Conservation (phyloP, 2,329 filamentous ascomycete species). For the Aspergillus sp. region DNA sequence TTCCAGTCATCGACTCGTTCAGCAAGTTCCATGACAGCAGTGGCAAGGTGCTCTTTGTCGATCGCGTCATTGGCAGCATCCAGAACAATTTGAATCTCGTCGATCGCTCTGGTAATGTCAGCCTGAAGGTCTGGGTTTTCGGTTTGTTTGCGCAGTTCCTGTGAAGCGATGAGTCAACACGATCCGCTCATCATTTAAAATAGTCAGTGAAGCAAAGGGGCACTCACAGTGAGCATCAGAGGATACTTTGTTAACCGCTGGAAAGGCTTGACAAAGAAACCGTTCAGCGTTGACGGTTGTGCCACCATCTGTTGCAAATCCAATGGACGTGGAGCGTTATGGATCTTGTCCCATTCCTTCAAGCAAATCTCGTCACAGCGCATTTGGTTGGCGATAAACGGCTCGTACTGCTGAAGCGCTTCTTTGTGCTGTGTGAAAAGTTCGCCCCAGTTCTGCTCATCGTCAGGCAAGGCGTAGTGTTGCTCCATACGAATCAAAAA, state of each 20-base stretch:
- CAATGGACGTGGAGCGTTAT: slow-evolving; percentile 59
- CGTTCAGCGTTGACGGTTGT: slow-evolving; percentile 79
- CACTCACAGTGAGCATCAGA: slow-evolving; percentile 68
- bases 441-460: slow-evolving; percentile 87
- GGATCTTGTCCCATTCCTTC: slow-evolving; percentile 80
- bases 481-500: slow-evolving; percentile 96
- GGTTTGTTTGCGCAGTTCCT: slow-evolving; percentile 83
- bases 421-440: slow-evolving; percentile 81
- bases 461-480: slow-evolving; percentile 73
- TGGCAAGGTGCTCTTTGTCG: slow-evolving; percentile 74
- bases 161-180: slow-evolving; percentile 5
- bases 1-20: slow-evolving; percentile 94
- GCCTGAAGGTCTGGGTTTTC: slow-evolving; percentile 62
- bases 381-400: slow-evolving; percentile 93
- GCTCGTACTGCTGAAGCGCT: slow-evolving; percentile 86
- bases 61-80: slow-evolving; percentile 85
- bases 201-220: background rate
- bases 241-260: slow-evolving; percentile 94
- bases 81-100: slow-evolving; percentile 73
- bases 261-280: slow-evolving; percentile 93
- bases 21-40: slow-evolving; percentile 76
- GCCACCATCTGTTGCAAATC: slow-evolving; percentile 67
- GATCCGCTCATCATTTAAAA: background rate
- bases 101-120: slow-evolving; percentile 70
- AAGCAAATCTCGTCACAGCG: slow-evolving; percentile 81